These are phyloP conservation scores for Holtermanniella nyarrowii DNA, from an alignment of 768 basidiomycete species.

Conservation along the genomic window DNA sequence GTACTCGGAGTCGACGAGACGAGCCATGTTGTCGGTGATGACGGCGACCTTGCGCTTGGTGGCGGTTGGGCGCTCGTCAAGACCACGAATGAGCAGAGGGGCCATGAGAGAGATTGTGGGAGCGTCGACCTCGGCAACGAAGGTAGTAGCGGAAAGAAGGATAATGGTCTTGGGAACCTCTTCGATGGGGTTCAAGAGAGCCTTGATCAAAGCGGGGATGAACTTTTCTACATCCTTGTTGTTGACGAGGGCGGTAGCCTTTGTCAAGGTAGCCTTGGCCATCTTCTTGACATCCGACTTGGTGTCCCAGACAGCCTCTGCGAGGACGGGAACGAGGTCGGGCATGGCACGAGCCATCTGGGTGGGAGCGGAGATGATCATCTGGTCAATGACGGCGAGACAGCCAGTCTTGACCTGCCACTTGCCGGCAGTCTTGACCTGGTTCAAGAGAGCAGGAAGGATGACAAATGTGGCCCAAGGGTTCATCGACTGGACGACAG, in stretches of 20 bases:
- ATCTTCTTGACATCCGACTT: constrained; percentile 99
- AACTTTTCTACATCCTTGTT: constrained; percentile 82
- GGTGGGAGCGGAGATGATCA: constrained; percentile 66
- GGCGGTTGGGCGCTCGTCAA: constrained; percentile 85
- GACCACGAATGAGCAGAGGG: constrained; percentile 85
- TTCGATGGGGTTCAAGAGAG: constrained; percentile 97
- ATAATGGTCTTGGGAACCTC: constrained; percentile 92
- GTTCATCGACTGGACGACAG: constrained; percentile 67
- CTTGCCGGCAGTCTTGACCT: constrained; percentile 92
- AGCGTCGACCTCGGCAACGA: constrained; percentile 98
- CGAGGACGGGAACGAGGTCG: constrained; percentile 84
- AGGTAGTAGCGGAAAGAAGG: constrained; percentile 94
- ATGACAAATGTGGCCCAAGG: constrained; percentile 75
- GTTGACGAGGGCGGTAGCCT: constrained; percentile 84
- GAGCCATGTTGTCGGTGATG: constrained; percentile 96
- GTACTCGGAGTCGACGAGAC: constrained; percentile 87
- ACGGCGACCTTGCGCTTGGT: constrained; percentile 97
- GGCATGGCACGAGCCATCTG: constrained; percentile 86
- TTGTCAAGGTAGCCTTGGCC: constrained; percentile 84
- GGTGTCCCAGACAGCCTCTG: constrained; percentile 97
- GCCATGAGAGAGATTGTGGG: constrained; percentile 96
- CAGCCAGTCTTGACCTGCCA: constrained; percentile 94
- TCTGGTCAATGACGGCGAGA: constrained; percentile 69
- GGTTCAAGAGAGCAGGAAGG: constrained; percentile 77
- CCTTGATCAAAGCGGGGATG: constrained; percentile 95